Percentiles rank a stretch among this genome's conserved stretches.
These are phyloP conservation scores for Globisporangium sylvaticum DNA, from an alignment of 352 stramenopile genomes.

Conservation along the genomic window DNA sequence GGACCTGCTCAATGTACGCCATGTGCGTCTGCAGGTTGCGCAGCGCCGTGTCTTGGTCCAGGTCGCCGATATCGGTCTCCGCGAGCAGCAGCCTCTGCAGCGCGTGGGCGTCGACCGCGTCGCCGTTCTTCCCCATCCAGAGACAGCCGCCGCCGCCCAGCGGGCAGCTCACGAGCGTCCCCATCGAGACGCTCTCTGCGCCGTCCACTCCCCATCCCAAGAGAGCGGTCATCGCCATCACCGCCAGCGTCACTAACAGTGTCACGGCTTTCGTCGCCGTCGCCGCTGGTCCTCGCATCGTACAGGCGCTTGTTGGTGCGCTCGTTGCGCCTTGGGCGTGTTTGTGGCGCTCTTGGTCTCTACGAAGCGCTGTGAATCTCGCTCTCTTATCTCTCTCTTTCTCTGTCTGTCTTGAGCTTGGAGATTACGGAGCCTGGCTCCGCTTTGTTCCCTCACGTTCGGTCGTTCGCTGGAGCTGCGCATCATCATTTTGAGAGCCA, in stretches of 20 bases:
- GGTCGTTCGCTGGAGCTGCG: too few species aligned
- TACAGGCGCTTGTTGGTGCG: background rate
- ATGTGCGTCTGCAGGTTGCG: constrained; percentile 66
- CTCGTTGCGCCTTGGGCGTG: background rate
- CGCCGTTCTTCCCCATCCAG: constrained; percentile 44
- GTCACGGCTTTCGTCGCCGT: background rate
- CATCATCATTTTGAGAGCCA: background rate
- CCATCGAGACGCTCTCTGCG: constrained; percentile 23
- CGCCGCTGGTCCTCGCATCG: background rate
- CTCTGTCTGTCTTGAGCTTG: background rate
- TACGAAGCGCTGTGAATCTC: background rate
- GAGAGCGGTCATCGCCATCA: background rate
- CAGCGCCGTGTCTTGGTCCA: constrained; percentile 16
- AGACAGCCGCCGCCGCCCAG: constrained; percentile 31
- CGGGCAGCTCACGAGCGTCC: constrained; percentile 42
- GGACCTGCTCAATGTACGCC: constrained; percentile 69
- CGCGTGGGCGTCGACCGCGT: constrained; percentile 28
- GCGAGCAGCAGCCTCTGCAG: constrained; percentile 49
- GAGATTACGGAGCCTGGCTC: too few species aligned
- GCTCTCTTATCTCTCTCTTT: background rate
- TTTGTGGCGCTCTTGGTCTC: background rate
- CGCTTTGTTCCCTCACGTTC: background rate
- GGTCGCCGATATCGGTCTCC: constrained; percentile 19
- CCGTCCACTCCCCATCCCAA: constrained; percentile 1
- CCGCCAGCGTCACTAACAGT: too few species aligned